Evolutionary conservation across 352 stramenopile genomes (phyloP), one percentile per base, ranked within the genome.

Genomic region (Aphanomyces invadans): DNA sequence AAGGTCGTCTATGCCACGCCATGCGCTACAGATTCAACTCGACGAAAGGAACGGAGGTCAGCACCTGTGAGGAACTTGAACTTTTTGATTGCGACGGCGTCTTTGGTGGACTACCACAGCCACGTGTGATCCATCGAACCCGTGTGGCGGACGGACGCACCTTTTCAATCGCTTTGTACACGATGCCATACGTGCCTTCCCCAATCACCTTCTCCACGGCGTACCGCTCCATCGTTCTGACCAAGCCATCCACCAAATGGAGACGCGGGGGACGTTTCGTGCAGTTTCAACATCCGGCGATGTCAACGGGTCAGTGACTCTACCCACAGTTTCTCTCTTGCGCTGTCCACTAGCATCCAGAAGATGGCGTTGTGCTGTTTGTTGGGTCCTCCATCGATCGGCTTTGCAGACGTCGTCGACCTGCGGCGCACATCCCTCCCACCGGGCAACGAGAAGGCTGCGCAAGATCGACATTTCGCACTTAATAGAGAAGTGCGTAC

Each of bases 141-240:
- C n/a, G n/a, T n/a, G n/a, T n/a, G n/a, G n/a, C n/a, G n/a, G n/a
- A n/a, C n/a, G 19, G 0, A 51, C 62, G 15, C 57, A 90, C 83
- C 72, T 90, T 93, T 64, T 91, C 84, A 33, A 73, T 77, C 12
- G 84, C 84, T 53, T 87, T 86, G 67, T 89, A 93, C 23, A 93
- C 82, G 42, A 91, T 72, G 19, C 84, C 84, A 66, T 91, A 93
- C 26, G 84, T 91, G 39, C 84, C 84, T 73, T 93, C 84, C 25
- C 84, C 84, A 42, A 93, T 90, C 25, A 91, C 68, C 48, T 90
- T 90, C 39, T 93, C 84, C 4, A 93, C 64, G 45, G 74, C 68
- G 63, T 93, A 93, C 64, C 87, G 86, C 63, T 93, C 80, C 84
- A 93, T 93, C 26, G 2, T 28, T 12, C 19, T 39, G 33, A 7